Percentiles rank a stretch among this genome's conserved stretches.
These are phyloP conservation scores for Penicillium sp. DNA, from an alignment of 2,329 filamentous ascomycete genomes.

Conservation along the genomic window DNA sequence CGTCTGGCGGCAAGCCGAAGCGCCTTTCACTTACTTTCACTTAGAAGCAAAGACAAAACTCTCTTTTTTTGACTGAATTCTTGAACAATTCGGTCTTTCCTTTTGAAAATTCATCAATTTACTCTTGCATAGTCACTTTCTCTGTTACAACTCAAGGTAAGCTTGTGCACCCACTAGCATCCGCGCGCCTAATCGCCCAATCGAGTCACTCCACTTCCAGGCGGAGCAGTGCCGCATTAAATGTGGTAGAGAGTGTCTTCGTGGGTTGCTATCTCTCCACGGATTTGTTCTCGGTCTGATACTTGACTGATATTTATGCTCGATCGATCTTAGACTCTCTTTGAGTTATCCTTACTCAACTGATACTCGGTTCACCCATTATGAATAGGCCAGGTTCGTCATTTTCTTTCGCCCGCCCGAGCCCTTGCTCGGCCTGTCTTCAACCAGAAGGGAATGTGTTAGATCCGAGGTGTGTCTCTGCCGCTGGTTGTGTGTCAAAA, in stretches of 20 bases:
- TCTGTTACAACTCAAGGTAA: neutral
- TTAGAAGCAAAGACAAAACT: neutral
- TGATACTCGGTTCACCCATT: constrained; percentile 12
- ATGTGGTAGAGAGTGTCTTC: constrained; percentile 16
- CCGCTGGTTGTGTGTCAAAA: constrained; percentile 5
- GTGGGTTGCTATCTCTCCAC: constrained; percentile 19
- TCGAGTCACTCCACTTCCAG: constrained; percentile 29
- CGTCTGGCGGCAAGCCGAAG: constrained; percentile 6
- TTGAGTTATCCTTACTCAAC: constrained; percentile 4
- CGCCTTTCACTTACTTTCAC: neutral
- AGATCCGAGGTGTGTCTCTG: constrained; percentile 3
- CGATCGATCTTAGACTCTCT: constrained; percentile 14
- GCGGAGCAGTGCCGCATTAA: constrained; percentile 25
- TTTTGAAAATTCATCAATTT: neutral
- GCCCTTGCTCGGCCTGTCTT: constrained; percentile 6
- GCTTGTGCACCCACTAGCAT: constrained; percentile 10
- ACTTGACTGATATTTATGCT: constrained; percentile 8
- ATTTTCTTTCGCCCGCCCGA: constrained; percentile 24
- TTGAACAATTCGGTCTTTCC: neutral
- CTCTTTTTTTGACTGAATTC: neutral
- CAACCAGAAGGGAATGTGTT: constrained; percentile 3
- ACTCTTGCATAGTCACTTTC: neutral
- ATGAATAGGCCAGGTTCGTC: constrained; percentile 50
- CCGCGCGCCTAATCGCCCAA: constrained; percentile 24
- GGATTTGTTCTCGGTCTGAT: constrained; percentile 5